These are phyloP conservation scores for Vitis riparia DNA, from an alignment of 164 flowering plant species.

Conservation along the genomic window DNA sequence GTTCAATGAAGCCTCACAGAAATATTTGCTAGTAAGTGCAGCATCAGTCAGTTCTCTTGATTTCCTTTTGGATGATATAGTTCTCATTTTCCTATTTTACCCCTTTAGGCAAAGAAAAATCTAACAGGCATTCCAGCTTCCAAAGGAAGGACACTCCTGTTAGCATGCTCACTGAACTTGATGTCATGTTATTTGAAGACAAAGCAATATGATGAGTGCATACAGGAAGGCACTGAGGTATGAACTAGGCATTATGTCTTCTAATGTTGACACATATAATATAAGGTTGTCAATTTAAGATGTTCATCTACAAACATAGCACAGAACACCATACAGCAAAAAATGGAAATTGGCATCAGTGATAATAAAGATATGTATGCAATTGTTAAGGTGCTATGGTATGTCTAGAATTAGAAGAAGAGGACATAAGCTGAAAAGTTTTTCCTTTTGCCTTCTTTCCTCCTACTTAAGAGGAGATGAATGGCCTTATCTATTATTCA, in stretches of 20 bases:
- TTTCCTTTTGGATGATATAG: background rate
- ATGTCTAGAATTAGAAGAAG: too few species aligned
- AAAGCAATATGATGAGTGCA: constrained; percentile 75
- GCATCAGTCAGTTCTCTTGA: constrained; percentile 2
- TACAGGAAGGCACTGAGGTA: constrained; percentile 93
- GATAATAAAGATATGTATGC: too few species aligned
- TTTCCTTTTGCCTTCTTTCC: background rate
- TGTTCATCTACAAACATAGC: too few species aligned
- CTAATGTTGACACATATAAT: background rate
- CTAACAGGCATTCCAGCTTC: constrained; percentile 52
- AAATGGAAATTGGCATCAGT: too few species aligned
- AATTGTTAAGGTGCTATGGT: too few species aligned
- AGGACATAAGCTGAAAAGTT: background rate
- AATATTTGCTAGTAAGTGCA: constrained; percentile 72
- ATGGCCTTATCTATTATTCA: too few species aligned
- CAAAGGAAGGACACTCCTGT: constrained; percentile 50
- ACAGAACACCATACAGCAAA: too few species aligned
- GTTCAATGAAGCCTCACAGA: constrained; percentile 65
- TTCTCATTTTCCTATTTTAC: constrained; percentile 3
- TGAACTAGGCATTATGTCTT: background rate
- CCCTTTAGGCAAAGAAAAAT: constrained; percentile 77
- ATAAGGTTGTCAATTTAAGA: too few species aligned
- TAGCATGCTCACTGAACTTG: constrained; percentile 88
- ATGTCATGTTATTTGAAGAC: constrained; percentile 97
- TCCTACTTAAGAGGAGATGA: too few species aligned